A percentile compares a stretch with the other conserved stretches of the same genome.
These are phyloP conservation scores for Prunus salicina DNA, from an alignment of 306 rosid species.

Conservation along the genomic window DNA sequence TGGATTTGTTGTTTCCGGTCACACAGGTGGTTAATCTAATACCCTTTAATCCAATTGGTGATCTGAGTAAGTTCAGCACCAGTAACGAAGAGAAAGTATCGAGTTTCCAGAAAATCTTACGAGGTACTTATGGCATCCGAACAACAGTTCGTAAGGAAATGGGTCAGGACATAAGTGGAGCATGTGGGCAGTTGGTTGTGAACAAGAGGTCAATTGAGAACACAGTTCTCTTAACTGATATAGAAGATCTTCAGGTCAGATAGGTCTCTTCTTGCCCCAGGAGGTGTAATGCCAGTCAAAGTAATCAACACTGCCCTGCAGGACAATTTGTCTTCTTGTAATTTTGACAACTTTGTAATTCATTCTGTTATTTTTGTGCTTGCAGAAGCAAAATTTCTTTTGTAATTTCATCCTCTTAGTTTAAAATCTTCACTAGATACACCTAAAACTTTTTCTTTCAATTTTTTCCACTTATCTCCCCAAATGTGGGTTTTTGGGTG, in stretches of 20 bases:
- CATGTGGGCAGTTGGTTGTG: slow-evolving; percentile 96
- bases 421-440: background rate
- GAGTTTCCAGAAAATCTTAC: slow-evolving; percentile 68
- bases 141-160: slow-evolving; percentile 87
- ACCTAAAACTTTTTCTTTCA: background rate
- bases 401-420: background rate
- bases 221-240: slow-evolving; percentile 54
- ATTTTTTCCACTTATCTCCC: background rate
- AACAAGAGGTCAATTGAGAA: slow-evolving; percentile 46
- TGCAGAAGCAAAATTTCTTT: background rate
- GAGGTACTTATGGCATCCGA: slow-evolving; percentile 76
- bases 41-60: slow-evolving; percentile 93
- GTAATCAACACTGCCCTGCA: background rate
- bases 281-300: background rate
- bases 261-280: background rate
- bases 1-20: slow-evolving; percentile 20
- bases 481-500: background rate
- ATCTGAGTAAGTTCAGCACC: slow-evolving; percentile 69
- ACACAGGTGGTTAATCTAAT: slow-evolving; percentile 88
- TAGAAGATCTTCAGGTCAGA: slow-evolving; percentile 71
- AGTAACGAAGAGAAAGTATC: slow-evolving; percentile 65
- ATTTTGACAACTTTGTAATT: background rate
- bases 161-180: slow-evolving; percentile 98
- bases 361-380: background rate
- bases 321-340: background rate